Evolutionary conservation across 768 basidiomycete species (phyloP).

Genomic region (Boletus pseudopeckii): DNA sequence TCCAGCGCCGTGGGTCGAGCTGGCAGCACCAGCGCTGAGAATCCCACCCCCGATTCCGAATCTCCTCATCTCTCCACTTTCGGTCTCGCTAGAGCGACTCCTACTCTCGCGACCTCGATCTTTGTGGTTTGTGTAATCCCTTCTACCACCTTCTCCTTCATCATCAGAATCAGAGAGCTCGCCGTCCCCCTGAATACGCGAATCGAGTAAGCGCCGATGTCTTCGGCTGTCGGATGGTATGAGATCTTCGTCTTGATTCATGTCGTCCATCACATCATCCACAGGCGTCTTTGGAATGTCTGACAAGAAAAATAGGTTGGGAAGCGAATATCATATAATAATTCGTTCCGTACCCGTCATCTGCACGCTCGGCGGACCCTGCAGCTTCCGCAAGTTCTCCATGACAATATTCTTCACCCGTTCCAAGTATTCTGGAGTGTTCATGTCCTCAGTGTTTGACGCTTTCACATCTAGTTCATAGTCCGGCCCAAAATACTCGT

Average conservation of each 20-base stretch:
- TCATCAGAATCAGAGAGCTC: slow-evolving; percentile 98
- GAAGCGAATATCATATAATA: neutral
- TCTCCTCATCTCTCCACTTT: slow-evolving; percentile 43
- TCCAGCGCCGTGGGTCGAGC: slow-evolving; percentile 66
- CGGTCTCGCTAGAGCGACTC: slow-evolving; percentile 41
- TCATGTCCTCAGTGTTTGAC: slow-evolving; percentile 94
- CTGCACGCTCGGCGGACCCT: slow-evolving; percentile 90
- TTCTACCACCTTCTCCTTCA: slow-evolving; percentile 86
- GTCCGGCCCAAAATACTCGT: slow-evolving; percentile 98
- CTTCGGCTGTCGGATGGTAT: slow-evolving; percentile 74
- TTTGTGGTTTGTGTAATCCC: slow-evolving; percentile 60
- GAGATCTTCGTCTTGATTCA: slow-evolving; percentile 78
- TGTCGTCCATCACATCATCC: slow-evolving; percentile 80
- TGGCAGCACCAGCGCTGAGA: slow-evolving; percentile 54
- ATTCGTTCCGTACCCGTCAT: slow-evolving; percentile 61
- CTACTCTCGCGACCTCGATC: slow-evolving; percentile 46
- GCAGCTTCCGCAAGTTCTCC: slow-evolving; percentile 82
- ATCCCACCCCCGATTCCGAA: slow-evolving; percentile 72
- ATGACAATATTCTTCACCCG: slow-evolving; percentile 90
- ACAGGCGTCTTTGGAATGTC: slow-evolving; percentile 84
- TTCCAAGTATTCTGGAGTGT: slow-evolving; percentile 88
- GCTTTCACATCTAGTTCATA: slow-evolving; percentile 93
- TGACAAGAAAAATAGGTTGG: slow-evolving; percentile 31
- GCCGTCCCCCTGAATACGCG: slow-evolving; percentile 76
- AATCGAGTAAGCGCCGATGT: slow-evolving; percentile 74